Conservation (phyloP, 2,329 filamentous ascomycete genomes). For the Zymoseptoria ardabiliae region DNA sequence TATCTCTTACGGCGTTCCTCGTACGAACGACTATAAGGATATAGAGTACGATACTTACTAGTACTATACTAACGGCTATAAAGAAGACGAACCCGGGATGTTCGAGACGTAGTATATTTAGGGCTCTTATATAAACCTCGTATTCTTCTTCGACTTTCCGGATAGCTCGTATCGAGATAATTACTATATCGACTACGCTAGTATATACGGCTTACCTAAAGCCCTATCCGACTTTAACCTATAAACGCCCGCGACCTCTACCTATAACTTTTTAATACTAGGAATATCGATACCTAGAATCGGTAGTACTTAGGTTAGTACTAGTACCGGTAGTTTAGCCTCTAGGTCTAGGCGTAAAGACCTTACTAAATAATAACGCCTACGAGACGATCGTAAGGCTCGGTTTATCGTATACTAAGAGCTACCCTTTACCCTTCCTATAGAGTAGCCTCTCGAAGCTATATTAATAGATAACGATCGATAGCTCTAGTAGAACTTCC, state of each 20-base stretch:
- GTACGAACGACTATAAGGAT: neutral
- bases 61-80: neutral
- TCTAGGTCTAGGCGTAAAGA: neutral
- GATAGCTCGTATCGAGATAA: neutral
- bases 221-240: neutral
- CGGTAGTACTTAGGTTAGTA: neutral
- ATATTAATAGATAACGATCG: neutral
- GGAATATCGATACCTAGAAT: no score
- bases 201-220: neutral
- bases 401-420: neutral
- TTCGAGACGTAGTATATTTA: neutral
- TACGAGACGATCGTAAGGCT: neutral
- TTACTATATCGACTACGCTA: neutral
- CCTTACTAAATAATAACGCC: no score
- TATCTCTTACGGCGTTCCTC: neutral
- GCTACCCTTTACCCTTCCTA: neutral
- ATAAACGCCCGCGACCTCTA: neutral
- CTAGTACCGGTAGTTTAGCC: neutral
- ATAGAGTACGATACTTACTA: neutral
- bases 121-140: neutral
- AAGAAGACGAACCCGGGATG: neutral
- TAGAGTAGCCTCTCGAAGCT: neutral
- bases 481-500: neutral
- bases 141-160: neutral
- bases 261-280: neutral